Evolutionary conservation across 2,329 filamentous ascomycete genomes (phyloP), one percentile per base, ranked within the genome.

Genomic region (Diaporthe vexans): DNA sequence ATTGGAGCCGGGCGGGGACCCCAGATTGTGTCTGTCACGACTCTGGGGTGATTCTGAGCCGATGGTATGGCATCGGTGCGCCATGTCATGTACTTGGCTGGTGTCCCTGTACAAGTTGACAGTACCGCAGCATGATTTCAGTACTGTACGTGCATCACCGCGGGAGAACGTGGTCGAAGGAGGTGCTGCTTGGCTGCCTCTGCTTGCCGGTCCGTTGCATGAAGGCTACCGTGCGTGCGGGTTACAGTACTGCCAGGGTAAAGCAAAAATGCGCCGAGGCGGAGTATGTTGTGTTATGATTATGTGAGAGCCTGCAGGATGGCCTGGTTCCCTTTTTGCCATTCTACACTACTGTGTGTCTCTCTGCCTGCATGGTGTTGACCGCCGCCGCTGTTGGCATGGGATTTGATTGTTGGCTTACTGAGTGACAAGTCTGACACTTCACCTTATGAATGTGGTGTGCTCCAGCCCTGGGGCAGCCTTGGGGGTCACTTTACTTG

Each of bases 41-140:
- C 63, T 59, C 74, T 73, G 74, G 72, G 72, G 71, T 71, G 74
- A 74, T 71, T 72, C 70, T 72, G 70, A 72, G 70, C 70, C 70
- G 70, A 72, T 56, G n/a, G 70, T 17, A 68, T 54, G 40, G 59
- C 26, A 67, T 24, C 43, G 26, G 29, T 17, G 46, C 46, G 61
- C 46, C 61, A 67, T 52, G 40, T 17, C 19, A 67, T 67, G 61
- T 67, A 52, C 26, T 37, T 67, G 21, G 21, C 4, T 17, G 17
- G 21, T 54, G 63, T 65, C 59, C 26, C 61, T 54, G 63, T 68
- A 68, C 63, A 68, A 40, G 48, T 7, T 15, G 48, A 68, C 63
- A 68, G 63, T 68, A 67, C 48, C 29, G 63, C n/a, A 51, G 48
- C 10, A 3, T 24, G 46, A 24, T 19, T 40, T 68, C 46, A 63